These are phyloP conservation scores for Neurospora tetraspora DNA, from an alignment of 495 filamentous ascomycete genomes.

Conservation along the genomic window DNA sequence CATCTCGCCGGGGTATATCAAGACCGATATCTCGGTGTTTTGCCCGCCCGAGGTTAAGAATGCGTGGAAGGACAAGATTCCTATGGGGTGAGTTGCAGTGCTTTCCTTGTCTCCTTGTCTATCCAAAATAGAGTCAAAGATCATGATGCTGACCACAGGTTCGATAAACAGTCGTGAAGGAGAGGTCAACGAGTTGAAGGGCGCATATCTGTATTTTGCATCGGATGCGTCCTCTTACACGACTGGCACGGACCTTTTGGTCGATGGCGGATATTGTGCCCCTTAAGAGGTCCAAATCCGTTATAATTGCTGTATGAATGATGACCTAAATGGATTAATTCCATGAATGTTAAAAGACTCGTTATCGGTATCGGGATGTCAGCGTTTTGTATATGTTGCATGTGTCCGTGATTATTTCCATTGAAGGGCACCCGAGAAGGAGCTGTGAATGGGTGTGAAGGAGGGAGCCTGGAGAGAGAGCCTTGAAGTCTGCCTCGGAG, in stretches of 20 bases:
- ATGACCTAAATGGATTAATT: not conserved
- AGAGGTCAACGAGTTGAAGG: constrained; percentile 70
- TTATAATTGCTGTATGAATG: not conserved
- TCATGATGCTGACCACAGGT: not conserved
- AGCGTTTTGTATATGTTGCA: not conserved
- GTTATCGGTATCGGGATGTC: not conserved
- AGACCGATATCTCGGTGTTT: constrained; percentile 72
- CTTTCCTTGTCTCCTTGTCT: not conserved
- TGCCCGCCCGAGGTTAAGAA: constrained; percentile 59
- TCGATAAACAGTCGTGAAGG: constrained; percentile 47
- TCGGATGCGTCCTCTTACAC: constrained; percentile 78
- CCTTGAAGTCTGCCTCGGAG: not conserved
- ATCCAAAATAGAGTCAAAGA: not conserved
- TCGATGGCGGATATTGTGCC: constrained; percentile 57
- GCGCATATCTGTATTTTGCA: constrained; percentile 79
- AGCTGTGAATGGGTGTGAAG: not conserved
- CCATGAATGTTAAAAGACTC: not conserved
- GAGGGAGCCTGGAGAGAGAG: not conserved
- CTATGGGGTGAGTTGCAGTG: constrained; percentile 53
- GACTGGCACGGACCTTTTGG: constrained; percentile 66
- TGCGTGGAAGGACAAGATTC: constrained; percentile 71
- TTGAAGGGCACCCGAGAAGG: not conserved
- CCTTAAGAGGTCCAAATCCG: constrained; percentile 15
- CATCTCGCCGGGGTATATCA: constrained; percentile 80
- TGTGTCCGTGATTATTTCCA: not conserved